These are phyloP conservation scores for Plicaturopsis crispa DNA, from an alignment of 768 basidiomycete genomes.

Conservation along the genomic window DNA sequence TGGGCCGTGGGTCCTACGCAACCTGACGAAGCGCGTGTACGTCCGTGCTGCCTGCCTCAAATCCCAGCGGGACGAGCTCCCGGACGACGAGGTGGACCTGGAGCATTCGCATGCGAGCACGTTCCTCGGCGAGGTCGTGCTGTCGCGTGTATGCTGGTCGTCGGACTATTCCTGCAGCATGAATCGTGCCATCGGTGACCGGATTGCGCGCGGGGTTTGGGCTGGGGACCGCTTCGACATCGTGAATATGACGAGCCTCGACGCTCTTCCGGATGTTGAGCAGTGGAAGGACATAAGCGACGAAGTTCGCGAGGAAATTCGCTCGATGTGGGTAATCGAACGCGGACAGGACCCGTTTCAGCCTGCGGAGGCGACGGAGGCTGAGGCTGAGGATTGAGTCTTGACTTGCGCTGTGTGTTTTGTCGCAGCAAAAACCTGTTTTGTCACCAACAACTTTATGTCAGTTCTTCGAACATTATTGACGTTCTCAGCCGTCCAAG, in stretches of 20 bases:
- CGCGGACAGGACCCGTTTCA: too few species aligned
- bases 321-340: constrained; percentile 9
- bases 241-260: constrained; percentile 5
- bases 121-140: constrained; percentile 1
- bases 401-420: too few species aligned
- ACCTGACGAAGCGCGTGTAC: constrained; percentile 6
- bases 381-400: too few species aligned
- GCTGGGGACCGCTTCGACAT: constrained; percentile 8
- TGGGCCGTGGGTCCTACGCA: too few species aligned
- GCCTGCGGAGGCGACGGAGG: too few species aligned
- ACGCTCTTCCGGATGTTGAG: not conserved
- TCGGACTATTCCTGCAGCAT: not conserved
- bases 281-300: constrained; percentile 8
- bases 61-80: too few species aligned
- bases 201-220: constrained; percentile 6
- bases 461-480: too few species aligned
- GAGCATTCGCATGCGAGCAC: constrained; percentile 1
- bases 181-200: not conserved
- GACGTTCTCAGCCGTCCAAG: too few species aligned
- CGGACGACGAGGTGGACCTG: too few species aligned
- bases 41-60: constrained; percentile 3
- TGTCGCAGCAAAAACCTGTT: too few species aligned
- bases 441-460: too few species aligned
- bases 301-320: constrained; percentile 5
- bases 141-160: constrained; percentile 7